A percentile compares a stretch with the other conserved stretches of the same genome.
phyloP scores from a whole-genome alignment of 192 early-diverging fungal species.

The Podila verticillata region DNA sequence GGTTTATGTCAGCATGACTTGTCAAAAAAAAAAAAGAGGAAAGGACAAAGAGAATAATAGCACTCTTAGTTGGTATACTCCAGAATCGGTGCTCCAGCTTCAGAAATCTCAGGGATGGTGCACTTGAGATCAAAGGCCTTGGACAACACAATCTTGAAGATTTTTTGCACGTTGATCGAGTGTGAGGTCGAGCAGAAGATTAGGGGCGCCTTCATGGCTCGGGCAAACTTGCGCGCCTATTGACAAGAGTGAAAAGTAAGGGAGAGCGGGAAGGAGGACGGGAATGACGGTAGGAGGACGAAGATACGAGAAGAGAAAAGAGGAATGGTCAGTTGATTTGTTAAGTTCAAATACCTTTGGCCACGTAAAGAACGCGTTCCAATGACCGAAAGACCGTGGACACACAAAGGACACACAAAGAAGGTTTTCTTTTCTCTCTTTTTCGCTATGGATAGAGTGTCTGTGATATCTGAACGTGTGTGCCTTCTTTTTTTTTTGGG shows the following conservation, averaged over 20 bases:
- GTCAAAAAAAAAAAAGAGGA: neutral
- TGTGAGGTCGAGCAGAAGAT: slow-evolving; percentile 95
- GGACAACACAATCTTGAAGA: slow-evolving; percentile 95
- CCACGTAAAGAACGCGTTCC: no score
- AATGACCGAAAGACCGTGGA: neutral
- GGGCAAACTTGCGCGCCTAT: slow-evolving; percentile 85
- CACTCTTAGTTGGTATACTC: slow-evolving; percentile 69
- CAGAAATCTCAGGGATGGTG: slow-evolving; percentile 92
- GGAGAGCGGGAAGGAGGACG: neutral
- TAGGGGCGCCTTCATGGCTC: slow-evolving; percentile 94
- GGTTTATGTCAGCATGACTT: neutral
- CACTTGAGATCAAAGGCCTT: slow-evolving; percentile 95
- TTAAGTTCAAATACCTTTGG: no score
- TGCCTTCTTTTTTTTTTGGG: neutral
- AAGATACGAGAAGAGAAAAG: slow-evolving; percentile 1
- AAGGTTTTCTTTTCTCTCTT: slow-evolving; percentile 4
- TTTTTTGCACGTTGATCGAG: slow-evolving; percentile 96
- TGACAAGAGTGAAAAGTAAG: neutral
- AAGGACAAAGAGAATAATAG: neutral
- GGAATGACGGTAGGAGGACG: neutral
- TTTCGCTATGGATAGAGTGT: neutral
- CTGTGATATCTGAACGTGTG: neutral
- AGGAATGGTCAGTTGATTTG: neutral
- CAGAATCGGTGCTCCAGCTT: slow-evolving; percentile 90
- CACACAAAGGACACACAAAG: neutral